phyloP scores from a whole-genome alignment of 768 basidiomycete genomes.

The Lyophyllum shimeji region DNA sequence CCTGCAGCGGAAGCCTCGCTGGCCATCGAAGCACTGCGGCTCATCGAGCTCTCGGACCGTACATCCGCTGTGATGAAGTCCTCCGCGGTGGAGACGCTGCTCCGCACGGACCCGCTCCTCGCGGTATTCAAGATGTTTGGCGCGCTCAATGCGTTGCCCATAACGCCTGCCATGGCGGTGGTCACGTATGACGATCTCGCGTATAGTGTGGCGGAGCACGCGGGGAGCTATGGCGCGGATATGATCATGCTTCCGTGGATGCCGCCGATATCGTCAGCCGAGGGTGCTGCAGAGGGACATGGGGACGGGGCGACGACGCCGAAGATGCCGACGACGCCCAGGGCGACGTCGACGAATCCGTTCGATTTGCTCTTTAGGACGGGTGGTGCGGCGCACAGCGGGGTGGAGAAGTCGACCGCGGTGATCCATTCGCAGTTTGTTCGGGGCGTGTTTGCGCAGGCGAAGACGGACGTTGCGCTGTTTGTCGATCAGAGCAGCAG shows the following conservation, averaged over 20 bases:
- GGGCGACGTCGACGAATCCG: conserved; percentile 46
- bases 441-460: conserved; percentile 72
- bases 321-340: conserved; percentile 16
- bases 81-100: conserved; percentile 62
- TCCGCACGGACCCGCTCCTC: conserved; percentile 71
- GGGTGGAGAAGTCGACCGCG: conserved; percentile 42
- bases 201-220: conserved; percentile 66
- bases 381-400: background rate
- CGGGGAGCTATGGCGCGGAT: conserved; percentile 56
- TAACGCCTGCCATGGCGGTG: conserved; percentile 67
- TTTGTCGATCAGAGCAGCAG: conserved; percentile 70
- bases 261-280: conserved; percentile 28
- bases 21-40: conserved; percentile 72
- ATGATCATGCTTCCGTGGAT: conserved; percentile 86
- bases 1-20: conserved; percentile 29
- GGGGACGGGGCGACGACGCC: conserved; percentile 7
- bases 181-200: conserved; percentile 78
- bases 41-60: conserved; percentile 86
- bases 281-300: background rate
- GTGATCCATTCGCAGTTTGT: conserved; percentile 81
- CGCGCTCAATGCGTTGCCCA: conserved; percentile 63
- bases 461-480: conserved; percentile 75
- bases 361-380: conserved; percentile 68
- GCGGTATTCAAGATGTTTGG: conserved; percentile 78
- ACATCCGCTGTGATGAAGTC: conserved; percentile 89